Evolutionary conservation across 2,329 filamentous ascomycete species (phyloP).

Genomic region (Xylaria sp.): DNA sequence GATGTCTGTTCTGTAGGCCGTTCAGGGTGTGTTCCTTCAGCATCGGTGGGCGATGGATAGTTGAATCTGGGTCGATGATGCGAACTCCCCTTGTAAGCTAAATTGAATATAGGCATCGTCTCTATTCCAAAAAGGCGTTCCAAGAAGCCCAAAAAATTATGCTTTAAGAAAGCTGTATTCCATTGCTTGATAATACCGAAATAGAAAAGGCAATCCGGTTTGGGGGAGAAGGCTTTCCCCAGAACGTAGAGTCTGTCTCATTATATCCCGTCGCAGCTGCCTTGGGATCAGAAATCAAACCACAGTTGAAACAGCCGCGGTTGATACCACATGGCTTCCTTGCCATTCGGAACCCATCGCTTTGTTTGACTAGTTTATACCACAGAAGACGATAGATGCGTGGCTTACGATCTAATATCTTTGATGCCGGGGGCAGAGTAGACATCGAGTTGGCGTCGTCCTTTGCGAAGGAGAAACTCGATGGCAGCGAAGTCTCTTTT

Average conservation of each 20-base stretch:
- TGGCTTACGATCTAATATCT: conserved; percentile 66
- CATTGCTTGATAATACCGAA: conserved; percentile 36
- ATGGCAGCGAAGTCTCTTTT: conserved; percentile 89
- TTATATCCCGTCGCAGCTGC: conserved; percentile 17
- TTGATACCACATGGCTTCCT: background rate
- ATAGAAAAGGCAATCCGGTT: conserved; percentile 27
- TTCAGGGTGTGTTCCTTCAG: conserved; percentile 42
- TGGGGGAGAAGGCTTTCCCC: conserved; percentile 34
- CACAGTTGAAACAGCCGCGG: background rate
- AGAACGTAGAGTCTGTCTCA: background rate
- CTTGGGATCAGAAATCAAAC: background rate
- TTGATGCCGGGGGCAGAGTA: conserved; percentile 84
- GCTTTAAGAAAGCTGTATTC: conserved; percentile 45
- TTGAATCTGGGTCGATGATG: conserved; percentile 52
- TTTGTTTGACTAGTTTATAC: background rate
- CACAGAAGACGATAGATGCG: conserved; percentile 2
- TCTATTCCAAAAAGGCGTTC: conserved; percentile 52
- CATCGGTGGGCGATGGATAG: conserved; percentile 41
- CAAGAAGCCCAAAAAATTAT: conserved; percentile 48
- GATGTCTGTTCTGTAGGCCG: conserved; percentile 49
- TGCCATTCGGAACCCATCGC: background rate
- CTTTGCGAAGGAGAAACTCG: conserved; percentile 85
- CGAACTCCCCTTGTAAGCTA: conserved; percentile 57
- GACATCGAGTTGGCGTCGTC: conserved; percentile 80
- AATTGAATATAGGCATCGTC: conserved; percentile 57